phyloP scores from a whole-genome alignment of 139 green algal species.

The Chlorella sp. region DNA sequence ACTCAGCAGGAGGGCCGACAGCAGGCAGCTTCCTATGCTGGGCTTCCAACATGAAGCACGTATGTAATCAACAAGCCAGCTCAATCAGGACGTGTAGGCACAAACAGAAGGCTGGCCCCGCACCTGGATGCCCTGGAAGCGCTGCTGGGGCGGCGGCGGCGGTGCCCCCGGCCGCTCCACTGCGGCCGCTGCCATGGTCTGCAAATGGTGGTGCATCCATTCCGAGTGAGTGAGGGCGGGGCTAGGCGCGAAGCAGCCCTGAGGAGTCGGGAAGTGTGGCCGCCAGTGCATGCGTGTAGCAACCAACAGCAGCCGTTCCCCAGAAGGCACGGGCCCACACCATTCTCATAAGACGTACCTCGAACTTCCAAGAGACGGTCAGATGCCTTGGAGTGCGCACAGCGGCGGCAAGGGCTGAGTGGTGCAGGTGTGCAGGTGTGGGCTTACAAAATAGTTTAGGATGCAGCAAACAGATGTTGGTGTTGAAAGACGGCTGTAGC shows the following conservation, averaged over 20 bases:
- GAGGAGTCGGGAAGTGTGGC: neutral
- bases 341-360: neutral
- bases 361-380: neutral
- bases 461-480: too few species aligned
- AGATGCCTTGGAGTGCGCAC: too few species aligned
- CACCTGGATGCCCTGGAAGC: slow-evolving; percentile 33
- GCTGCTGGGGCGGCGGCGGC: slow-evolving; percentile 23
- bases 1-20: too few species aligned
- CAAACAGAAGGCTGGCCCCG: neutral
- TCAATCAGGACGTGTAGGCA: neutral
- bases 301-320: too few species aligned
- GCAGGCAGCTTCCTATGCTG: too few species aligned
- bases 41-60: neutral
- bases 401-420: too few species aligned
- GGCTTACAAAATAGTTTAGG: too few species aligned
- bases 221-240: neutral
- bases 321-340: too few species aligned
- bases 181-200: slow-evolving; percentile 39
- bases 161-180: slow-evolving; percentile 22
- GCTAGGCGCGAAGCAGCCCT: neutral
- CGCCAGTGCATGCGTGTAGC: neutral
- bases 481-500: too few species aligned
- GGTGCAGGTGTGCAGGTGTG: too few species aligned
- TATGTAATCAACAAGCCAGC: neutral
- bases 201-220: neutral